These are phyloP conservation scores for Phytopythium cucurbitacearum DNA, from an alignment of 352 stramenopile species.

Conservation along the genomic window DNA sequence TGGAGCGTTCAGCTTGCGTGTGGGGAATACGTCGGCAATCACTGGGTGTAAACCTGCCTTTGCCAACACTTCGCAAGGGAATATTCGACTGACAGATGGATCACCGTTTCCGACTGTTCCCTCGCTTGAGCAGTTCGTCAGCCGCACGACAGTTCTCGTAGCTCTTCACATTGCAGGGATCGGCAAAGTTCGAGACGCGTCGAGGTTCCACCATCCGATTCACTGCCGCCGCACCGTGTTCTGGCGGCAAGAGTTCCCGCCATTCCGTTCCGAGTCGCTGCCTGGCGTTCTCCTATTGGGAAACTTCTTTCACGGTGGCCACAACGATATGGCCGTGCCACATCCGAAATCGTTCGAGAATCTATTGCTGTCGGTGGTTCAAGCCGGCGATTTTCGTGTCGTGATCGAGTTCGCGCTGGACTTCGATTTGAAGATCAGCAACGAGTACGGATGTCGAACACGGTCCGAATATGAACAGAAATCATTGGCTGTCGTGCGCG, in stretches of 20 bases:
- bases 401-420: conserved; percentile 30
- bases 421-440: conserved; percentile 27
- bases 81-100: too few relatives aligned
- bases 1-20: conserved; percentile 9
- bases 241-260: conserved; percentile 42
- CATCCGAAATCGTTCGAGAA: conserved; percentile 54
- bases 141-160: background rate
- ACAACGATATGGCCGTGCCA: conserved; percentile 34
- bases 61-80: too few relatives aligned
- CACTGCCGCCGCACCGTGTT: conserved; percentile 49
- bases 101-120: too few relatives aligned
- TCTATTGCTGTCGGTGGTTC: conserved; percentile 43
- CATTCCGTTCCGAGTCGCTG: conserved; percentile 12
- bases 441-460: conserved; percentile 45
- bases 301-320: conserved; percentile 58
- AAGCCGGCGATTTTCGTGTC: conserved; percentile 45
- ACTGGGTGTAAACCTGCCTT: background rate
- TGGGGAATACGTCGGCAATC: background rate
- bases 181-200: conserved; percentile 27
- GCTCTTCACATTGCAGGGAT: conserved; percentile 13
- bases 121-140: too few relatives aligned
- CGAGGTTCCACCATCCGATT: conserved; percentile 25
- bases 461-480: conserved; percentile 52
- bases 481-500: conserved; percentile 22
- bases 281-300: conserved; percentile 27